These are phyloP conservation scores for Cryphonectria parasitica DNA, from an alignment of 2,329 filamentous ascomycete species.

Conservation along the genomic window DNA sequence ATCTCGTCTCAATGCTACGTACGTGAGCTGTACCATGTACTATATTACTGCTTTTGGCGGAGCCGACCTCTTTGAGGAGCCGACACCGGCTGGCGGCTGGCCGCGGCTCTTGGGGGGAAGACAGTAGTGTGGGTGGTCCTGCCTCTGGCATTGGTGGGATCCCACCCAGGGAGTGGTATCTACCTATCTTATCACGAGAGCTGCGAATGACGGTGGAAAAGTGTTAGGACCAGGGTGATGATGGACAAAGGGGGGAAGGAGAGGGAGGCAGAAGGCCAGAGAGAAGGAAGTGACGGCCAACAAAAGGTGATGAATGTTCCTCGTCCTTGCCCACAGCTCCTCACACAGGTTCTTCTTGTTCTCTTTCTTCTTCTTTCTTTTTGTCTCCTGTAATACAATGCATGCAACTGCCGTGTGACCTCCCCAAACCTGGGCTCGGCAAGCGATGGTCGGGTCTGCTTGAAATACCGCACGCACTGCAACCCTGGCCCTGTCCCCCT, in stretches of 20 bases:
- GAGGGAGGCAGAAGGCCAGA: neutral
- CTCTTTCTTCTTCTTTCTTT: neutral
- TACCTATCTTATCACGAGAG: neutral
- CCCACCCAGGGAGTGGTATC: neutral
- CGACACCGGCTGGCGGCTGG: slow-evolving; percentile 1
- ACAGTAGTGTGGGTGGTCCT: neutral
- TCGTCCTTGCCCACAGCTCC: neutral
- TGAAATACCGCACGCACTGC: neutral
- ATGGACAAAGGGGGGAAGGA: neutral
- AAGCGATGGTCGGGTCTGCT: neutral
- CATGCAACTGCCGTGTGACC: too few relatives aligned
- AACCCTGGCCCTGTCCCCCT: neutral
- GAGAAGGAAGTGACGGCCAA: neutral
- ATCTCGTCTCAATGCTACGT: too few relatives aligned
- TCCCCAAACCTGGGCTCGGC: neutral
- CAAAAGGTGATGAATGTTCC: neutral
- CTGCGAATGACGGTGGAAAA: neutral
- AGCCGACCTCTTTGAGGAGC: neutral
- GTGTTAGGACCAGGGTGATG: neutral
- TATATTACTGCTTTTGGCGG: neutral
- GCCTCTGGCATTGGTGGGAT: neutral
- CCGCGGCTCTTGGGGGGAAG: neutral
- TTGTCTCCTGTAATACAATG: too few relatives aligned
- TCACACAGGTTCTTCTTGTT: neutral
- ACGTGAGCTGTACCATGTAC: too few relatives aligned